These are phyloP conservation scores for Esteya vermicola DNA, from an alignment of 2,329 filamentous ascomycete genomes.

Conservation along the genomic window DNA sequence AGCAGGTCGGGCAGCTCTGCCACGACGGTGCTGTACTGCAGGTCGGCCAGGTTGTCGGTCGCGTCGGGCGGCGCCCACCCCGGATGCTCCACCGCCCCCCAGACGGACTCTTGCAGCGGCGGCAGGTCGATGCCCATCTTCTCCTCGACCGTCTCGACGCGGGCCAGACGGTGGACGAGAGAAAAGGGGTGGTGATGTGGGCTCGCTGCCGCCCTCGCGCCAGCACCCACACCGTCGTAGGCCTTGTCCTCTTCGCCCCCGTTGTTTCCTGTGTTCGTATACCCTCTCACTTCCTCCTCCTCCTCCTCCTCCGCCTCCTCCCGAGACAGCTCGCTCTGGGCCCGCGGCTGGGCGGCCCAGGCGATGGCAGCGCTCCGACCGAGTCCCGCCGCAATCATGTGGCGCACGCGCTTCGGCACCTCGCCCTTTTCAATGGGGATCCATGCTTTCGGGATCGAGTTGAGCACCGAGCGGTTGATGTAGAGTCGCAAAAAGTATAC, in stretches of 20 bases:
- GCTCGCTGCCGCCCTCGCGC: background rate
- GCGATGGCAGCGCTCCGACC: conserved; percentile 68
- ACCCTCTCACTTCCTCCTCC: background rate
- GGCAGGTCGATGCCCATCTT: conserved; percentile 32
- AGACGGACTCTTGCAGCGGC: conserved; percentile 39
- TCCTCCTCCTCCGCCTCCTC: background rate
- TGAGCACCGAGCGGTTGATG: conserved; percentile 65
- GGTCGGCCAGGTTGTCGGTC: conserved; percentile 51
- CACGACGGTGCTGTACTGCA: conserved; percentile 75
- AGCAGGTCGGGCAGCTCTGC: conserved; percentile 78
- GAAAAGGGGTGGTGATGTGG: too few relatives aligned
- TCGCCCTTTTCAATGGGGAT: conserved; percentile 79
- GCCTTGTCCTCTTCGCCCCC: background rate
- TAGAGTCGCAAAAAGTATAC: conserved; percentile 78
- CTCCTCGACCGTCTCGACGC: conserved; percentile 9
- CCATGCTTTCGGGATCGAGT: conserved; percentile 74
- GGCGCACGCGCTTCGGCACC: conserved; percentile 57
- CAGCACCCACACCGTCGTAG: background rate
- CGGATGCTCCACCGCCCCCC: conserved; percentile 73
- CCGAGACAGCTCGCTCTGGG: too few relatives aligned
- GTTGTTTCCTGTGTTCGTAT: too few relatives aligned
- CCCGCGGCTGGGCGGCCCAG: conserved; percentile 58
- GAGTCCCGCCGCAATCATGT: conserved; percentile 60
- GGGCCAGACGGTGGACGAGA: too few relatives aligned
- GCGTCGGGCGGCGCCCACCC: conserved; percentile 68